These are phyloP conservation scores for Alternaria incomplexa DNA, from an alignment of 2,329 filamentous ascomycete genomes.

Conservation along the genomic window DNA sequence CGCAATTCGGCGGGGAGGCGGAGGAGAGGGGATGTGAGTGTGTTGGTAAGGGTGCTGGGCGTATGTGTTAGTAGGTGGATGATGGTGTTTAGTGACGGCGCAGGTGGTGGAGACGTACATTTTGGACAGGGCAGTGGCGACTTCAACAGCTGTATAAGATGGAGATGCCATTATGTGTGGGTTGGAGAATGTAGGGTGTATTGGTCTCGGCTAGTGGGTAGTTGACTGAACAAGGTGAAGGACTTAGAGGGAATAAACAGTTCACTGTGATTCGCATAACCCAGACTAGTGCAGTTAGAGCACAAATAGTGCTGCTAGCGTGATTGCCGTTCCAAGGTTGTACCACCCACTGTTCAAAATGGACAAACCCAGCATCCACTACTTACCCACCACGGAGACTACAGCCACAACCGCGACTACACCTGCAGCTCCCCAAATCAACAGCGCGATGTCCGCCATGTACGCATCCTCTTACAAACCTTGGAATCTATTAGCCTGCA, in stretches of 20 bases:
- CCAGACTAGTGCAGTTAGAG: background rate
- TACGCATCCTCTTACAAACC: background rate
- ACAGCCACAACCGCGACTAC: background rate
- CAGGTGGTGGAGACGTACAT: background rate
- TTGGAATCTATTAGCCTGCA: background rate
- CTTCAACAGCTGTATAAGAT: background rate
- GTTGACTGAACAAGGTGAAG: background rate
- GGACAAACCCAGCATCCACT: fast-evolving
- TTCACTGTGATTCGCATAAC: background rate
- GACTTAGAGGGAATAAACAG: background rate
- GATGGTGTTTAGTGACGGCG: background rate
- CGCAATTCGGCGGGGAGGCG: background rate
- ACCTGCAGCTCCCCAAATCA: background rate
- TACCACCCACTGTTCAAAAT: background rate
- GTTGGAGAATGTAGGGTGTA: background rate
- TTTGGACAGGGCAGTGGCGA: background rate
- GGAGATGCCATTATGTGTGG: background rate
- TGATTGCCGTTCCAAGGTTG: background rate
- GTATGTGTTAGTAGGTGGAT: background rate
- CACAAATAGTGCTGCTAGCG: background rate
- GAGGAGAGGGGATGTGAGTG: background rate
- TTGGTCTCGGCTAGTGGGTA: background rate
- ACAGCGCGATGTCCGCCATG: background rate
- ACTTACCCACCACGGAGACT: background rate
- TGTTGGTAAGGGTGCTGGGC: background rate